Evolutionary conservation across 1,284 basidiomycete species (phyloP), one percentile per base, ranked within the genome.

Genomic region (Cryptococcus deneoformans): DNA sequence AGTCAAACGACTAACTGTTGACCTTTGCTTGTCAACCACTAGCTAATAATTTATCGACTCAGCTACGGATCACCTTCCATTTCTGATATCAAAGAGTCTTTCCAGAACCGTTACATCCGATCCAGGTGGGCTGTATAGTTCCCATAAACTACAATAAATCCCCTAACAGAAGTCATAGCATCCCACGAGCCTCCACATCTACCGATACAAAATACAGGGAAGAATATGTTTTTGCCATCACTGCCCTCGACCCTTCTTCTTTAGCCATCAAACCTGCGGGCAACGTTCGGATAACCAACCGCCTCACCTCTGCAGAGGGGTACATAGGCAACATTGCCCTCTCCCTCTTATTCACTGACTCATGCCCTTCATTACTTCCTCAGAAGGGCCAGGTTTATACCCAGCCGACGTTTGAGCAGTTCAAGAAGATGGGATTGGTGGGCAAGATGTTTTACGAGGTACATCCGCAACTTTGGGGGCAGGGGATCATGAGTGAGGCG

Each of bases 391-490:
- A 54, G 14, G 44, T 64, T 1, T 71, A 58, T 53, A 61, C 50
- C 6, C 68, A 73, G 44, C 73, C 73, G 0, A 60, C 62, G 0
- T 61, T 64, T 24, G 56, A 50, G 6, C 52, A 69, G 29, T 58
- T 55, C 4, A 44, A 53, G 1, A 46, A 58, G 60, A 2, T n/a
- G n/a, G 51, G 57, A 14, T 57, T 74, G 5, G 52, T 45, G 34
- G 75, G 68, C 11, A 65, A 65, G 53, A 53, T 77, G 62, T 77
- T 74, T 57, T 77, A 73, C 62, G 75, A 77, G 64, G 64, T 73
- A 14, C 75, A 77, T 57, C 75, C 75, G 5, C 75, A 77, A 47
- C 52, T 77, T 2, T 77, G 75, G 75, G 72, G 70, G 6, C 64
- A 70, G 58, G 72, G 75, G 0, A 54, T 77, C 12, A 72, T 71